A percentile compares a stretch with the other conserved stretches of the same genome.
Conservation (phyloP, 495 filamentous ascomycete species). For the Trichoderma orchidacearum region DNA sequence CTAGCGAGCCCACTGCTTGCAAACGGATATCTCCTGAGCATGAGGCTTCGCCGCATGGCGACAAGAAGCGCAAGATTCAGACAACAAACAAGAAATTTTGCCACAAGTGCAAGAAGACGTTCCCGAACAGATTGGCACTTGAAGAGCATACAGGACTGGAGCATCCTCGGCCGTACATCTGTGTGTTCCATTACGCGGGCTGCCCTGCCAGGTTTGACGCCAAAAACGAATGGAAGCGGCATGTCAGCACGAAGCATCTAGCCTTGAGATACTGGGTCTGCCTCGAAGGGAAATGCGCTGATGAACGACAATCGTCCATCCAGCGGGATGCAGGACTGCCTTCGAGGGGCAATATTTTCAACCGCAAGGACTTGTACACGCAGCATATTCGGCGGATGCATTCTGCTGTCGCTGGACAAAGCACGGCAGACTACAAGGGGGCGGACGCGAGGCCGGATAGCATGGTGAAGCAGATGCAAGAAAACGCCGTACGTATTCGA, state of each 20-base stretch:
- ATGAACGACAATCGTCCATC: constrained; percentile 16
- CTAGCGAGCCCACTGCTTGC: neutral
- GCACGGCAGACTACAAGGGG: constrained; percentile 22
- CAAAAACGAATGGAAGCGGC: constrained; percentile 94
- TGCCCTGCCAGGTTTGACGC: constrained; percentile 62
- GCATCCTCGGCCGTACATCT: constrained; percentile 55
- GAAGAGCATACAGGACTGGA: constrained; percentile 37
- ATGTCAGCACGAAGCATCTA: constrained; percentile 72
- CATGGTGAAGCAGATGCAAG: constrained; percentile 33
- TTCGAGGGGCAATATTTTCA: constrained; percentile 54
- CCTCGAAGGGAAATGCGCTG: constrained; percentile 48
- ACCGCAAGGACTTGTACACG: constrained; percentile 85
- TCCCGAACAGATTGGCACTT: constrained; percentile 22
- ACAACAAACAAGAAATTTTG: neutral
- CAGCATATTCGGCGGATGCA: constrained; percentile 88
- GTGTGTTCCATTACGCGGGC: constrained; percentile 65
- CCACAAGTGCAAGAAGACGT: constrained; percentile 1
- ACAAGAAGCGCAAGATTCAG: neutral
- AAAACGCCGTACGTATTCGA: constrained; percentile 43
- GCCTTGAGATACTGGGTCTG: constrained; percentile 71
- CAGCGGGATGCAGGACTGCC: constrained; percentile 5
- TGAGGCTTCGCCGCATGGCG: neutral
- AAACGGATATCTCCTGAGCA: neutral
- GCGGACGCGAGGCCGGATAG: constrained; percentile 24
- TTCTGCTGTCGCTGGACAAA: constrained; percentile 26